A percentile compares a stretch with the other conserved stretches of the same genome.
Evolutionary conservation across 1,139 yeast genomes (phyloP).

Genomic region (Barnettozyma hawaiiensis): DNA sequence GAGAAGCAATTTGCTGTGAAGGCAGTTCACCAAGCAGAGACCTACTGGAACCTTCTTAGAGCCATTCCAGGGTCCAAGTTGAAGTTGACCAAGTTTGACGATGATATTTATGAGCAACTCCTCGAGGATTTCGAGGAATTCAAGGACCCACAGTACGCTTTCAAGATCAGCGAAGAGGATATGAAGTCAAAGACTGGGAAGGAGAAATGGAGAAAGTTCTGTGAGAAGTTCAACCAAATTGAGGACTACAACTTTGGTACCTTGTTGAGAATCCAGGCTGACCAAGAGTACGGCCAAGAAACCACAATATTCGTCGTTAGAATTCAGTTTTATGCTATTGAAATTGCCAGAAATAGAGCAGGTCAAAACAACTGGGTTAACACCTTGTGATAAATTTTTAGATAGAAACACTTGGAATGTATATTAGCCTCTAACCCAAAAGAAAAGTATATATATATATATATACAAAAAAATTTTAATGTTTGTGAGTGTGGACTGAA

Average conservation of each 20-base stretch:
- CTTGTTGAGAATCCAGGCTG: conserved; percentile 64
- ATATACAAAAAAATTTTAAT: conserved; percentile 9
- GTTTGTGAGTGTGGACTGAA: conserved; percentile 24
- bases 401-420: background rate
- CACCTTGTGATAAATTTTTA: conserved; percentile 19
- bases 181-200: conserved; percentile 80
- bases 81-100: conserved; percentile 74
- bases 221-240: conserved; percentile 74
- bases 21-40: conserved; percentile 93
- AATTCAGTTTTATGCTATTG: conserved; percentile 91
- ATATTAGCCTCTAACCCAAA: background rate
- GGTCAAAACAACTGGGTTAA: conserved; percentile 91
- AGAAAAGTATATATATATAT: no score
- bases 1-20: conserved; percentile 97
- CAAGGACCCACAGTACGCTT: conserved; percentile 49
- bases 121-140: conserved; percentile 82
- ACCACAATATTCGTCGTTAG: conserved; percentile 88
- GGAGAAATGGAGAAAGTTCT: conserved; percentile 84
- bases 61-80: conserved; percentile 74
- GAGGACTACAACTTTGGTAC: conserved; percentile 97
- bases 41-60: conserved; percentile 80
- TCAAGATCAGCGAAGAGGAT: conserved; percentile 62
- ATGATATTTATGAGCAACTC: conserved; percentile 69
- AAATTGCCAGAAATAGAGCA: conserved; percentile 84
- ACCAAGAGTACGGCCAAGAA: conserved; percentile 74